Evolutionary conservation across 495 filamentous ascomycete genomes (phyloP), one percentile per base, ranked within the genome.

Genomic region (Lasiosphaeriaceae sp.): DNA sequence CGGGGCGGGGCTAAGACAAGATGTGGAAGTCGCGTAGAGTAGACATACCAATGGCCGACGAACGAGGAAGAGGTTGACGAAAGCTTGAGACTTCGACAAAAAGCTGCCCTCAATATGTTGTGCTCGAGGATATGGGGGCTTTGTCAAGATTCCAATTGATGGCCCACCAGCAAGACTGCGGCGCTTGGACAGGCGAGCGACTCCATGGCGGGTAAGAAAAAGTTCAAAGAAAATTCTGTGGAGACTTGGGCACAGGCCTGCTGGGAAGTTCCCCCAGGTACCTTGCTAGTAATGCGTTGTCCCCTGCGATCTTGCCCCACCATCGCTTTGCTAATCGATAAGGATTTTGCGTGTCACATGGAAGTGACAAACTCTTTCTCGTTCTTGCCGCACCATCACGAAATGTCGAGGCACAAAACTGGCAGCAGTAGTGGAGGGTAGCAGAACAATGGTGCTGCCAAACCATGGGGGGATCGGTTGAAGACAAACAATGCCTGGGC

Each of bases 151-250:
- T 17, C 12, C 53, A 49, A 48, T 56, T 56, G 53, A 49, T 29
- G 14, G 29, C 34, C 29, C 17, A 24, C 11, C 44, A 56, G 45
- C 29, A 41, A 12, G 53, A 56, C 34, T 35, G 26, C 55, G 37
- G 55, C 55, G 37, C 37, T 41, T 41, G 37, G 11, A 14, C 39
- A 43, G 39, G 8, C 39, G 39, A 26, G 34, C 44, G 16, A 54
- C 23, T 34, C 59, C 61, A 66, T 69, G 34, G 20, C 52, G 53
- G 54, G 20, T 45, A 55, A 55, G 64, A 66, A 69, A n/a, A 66
- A 65, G 67, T 60, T 62, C 45, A 66, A 70, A 64, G 62, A 67
- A 64, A 67, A 58, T 49, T 63, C 54, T 60, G 67, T 70, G 65
- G 67, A 66, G 67, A 60, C 39, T 53, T 56, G 49, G 50, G 49